A percentile compares a stretch with the other conserved stretches of the same genome.
Conservation (phyloP, 2,329 filamentous ascomycete species). For the Pezicula neosporulosa region DNA sequence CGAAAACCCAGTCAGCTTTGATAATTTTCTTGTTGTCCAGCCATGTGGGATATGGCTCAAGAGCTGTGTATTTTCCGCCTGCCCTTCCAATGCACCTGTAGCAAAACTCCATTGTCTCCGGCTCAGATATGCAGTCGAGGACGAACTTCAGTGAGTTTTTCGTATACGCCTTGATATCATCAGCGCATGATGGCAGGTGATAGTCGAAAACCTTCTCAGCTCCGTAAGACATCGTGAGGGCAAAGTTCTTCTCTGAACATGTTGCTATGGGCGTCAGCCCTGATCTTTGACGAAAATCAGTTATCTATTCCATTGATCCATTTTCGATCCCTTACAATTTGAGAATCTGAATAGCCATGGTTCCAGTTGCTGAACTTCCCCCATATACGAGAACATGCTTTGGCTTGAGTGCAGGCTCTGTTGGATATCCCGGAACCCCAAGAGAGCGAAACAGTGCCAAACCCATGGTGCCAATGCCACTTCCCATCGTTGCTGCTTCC, state of each 20-base stretch:
- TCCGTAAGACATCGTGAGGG: slow-evolving; percentile 32
- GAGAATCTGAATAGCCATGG: slow-evolving; percentile 39
- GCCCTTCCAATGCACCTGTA: slow-evolving; percentile 30
- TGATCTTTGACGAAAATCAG: background rate
- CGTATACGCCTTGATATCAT: slow-evolving; percentile 32
- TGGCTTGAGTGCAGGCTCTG: slow-evolving; percentile 22
- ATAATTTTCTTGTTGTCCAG: background rate
- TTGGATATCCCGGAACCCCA: slow-evolving; percentile 31
- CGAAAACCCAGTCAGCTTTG: slow-evolving; percentile 24
- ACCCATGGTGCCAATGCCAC: slow-evolving; percentile 11
- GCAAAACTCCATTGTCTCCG: slow-evolving; percentile 28
- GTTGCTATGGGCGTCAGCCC: slow-evolving; percentile 22
- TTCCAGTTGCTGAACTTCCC: slow-evolving; percentile 38
- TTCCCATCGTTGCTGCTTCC: slow-evolving; percentile 22
- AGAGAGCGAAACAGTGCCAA: slow-evolving; percentile 17
- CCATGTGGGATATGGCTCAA: slow-evolving; percentile 1
- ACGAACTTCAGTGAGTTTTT: slow-evolving; percentile 29
- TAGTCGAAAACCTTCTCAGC: slow-evolving; percentile 39
- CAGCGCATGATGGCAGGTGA: slow-evolving; percentile 21
- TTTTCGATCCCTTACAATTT: slow-evolving; percentile 28
- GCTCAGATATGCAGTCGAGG: slow-evolving; percentile 34
- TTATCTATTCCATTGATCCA: background rate
- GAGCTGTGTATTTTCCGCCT: slow-evolving; percentile 20
- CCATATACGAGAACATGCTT: slow-evolving; percentile 38
- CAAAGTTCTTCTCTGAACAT: slow-evolving; percentile 30